Percentiles rank a stretch among this genome's conserved stretches.
phyloP scores from a whole-genome alignment of 176 grass and related monocot genomes.

The Olyra latifolia region DNA sequence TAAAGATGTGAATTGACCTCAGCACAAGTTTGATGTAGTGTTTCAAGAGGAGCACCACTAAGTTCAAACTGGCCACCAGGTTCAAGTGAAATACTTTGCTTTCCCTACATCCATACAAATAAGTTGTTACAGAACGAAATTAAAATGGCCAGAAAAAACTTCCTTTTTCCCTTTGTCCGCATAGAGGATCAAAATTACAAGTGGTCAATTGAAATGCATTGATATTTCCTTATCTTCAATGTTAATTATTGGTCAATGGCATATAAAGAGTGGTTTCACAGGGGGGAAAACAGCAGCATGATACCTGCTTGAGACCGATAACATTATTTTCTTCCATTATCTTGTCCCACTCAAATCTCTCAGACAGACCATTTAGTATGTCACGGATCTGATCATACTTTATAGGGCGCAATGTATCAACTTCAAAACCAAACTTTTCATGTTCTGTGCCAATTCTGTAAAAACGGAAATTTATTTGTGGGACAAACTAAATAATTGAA shows the following conservation, averaged over 20 bases:
- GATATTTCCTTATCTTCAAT: background rate
- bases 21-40: constrained; percentile 96
- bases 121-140: background rate
- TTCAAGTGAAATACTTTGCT: constrained; percentile 93
- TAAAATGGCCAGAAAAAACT: background rate
- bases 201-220: background rate
- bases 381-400: constrained; percentile 91
- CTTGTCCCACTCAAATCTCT: constrained; percentile 94
- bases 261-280: background rate
- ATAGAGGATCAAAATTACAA: background rate
- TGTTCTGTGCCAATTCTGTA: constrained; percentile 97
- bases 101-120: constrained; percentile 51
- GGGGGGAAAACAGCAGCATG: background rate
- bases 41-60: constrained; percentile 92
- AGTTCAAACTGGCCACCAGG: constrained; percentile 98
- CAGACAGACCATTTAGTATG: constrained; percentile 76
- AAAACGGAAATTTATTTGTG: background rate
- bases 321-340: constrained; percentile 80
- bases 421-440: constrained; percentile 97
- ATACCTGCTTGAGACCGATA: constrained; percentile 92
- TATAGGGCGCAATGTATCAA: constrained; percentile 79
- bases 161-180: background rate
- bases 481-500: background rate
- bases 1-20: constrained; percentile 99
- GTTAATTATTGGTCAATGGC: background rate